Percentiles rank a stretch among this genome's conserved stretches.
These are phyloP conservation scores for Rubia yunnanensis DNA, from an alignment of 257 asterid species.

Conservation along the genomic window DNA sequence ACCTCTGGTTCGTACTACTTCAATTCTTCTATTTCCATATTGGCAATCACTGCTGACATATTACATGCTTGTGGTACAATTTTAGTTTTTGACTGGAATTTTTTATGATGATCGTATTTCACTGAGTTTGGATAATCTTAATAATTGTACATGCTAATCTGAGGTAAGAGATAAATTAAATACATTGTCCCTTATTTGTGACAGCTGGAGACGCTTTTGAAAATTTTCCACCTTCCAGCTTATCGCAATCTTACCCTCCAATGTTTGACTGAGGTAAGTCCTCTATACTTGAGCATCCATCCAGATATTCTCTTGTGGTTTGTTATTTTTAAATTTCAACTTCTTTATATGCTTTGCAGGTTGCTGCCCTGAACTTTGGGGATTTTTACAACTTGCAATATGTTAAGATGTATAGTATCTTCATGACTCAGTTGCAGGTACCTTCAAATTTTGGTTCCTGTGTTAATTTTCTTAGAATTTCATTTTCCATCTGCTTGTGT, in stretches of 20 bases:
- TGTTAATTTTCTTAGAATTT: background rate
- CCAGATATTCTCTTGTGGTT: conserved; percentile 4
- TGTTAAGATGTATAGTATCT: conserved; percentile 61
- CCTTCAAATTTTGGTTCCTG: background rate
- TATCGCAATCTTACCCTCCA: conserved; percentile 92
- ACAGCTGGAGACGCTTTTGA: conserved; percentile 85
- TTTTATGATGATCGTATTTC: background rate
- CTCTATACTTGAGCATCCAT: too few species aligned
- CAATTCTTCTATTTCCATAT: conserved; percentile 17
- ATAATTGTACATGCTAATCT: background rate
- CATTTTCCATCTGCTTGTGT: background rate
- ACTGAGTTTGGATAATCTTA: background rate
- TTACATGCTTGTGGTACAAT: background rate
- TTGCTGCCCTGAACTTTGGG: conserved; percentile 89
- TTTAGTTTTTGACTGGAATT: background rate
- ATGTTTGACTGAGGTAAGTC: conserved; percentile 94
- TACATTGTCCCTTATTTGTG: conserved; percentile 7
- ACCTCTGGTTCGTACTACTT: conserved; percentile 63
- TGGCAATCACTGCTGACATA: conserved; percentile 8
- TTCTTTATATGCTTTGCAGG: conserved; percentile 36
- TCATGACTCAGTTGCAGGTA: conserved; percentile 88
- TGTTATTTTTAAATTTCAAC: background rate
- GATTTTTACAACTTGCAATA: conserved; percentile 75
- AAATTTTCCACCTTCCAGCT: conserved; percentile 63
- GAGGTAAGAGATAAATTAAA: background rate